phyloP scores from a whole-genome alignment of 495 filamentous ascomycete genomes.

The Trichoderma parareesei region DNA sequence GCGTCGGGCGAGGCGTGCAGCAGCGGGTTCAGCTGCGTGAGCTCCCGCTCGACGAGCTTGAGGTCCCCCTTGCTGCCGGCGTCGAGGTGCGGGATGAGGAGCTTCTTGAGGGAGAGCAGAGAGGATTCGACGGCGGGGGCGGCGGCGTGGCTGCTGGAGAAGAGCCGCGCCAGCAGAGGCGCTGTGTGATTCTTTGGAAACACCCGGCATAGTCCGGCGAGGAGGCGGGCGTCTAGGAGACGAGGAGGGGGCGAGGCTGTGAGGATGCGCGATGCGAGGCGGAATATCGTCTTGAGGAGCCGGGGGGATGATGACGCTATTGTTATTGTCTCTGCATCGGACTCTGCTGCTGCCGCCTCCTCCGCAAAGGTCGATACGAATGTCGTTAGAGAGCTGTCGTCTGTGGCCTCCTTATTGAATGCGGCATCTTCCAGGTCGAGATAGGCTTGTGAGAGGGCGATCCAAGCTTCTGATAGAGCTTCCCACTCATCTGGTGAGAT shows the following conservation, averaged over 20 bases:
- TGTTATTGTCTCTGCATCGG: conserved; percentile 21
- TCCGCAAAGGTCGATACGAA: conserved; percentile 58
- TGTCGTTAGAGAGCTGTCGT: conserved; percentile 45
- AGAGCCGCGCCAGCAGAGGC: conserved; percentile 23
- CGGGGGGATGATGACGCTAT: conserved; percentile 16
- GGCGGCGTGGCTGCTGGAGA: conserved; percentile 17
- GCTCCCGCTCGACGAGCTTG: conserved; percentile 32
- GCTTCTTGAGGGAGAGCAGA: conserved; percentile 33
- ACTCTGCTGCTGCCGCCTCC: conserved; percentile 40
- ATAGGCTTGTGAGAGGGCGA: conserved; percentile 52
- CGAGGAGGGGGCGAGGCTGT: conserved; percentile 34
- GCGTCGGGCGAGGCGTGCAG: conserved; percentile 44
- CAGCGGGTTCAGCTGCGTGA: conserved; percentile 42
- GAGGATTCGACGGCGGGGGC: conserved; percentile 3
- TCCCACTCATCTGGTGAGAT: conserved; percentile 68
- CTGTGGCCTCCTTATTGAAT: conserved; percentile 39
- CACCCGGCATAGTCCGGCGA: conserved; percentile 46
- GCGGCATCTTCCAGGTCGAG: conserved; percentile 47
- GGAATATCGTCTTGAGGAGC: conserved; percentile 55
- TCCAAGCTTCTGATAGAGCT: conserved; percentile 70
- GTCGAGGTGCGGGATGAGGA: conserved; percentile 43
- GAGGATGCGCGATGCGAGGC: conserved; percentile 45
- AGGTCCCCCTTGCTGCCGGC: conserved; percentile 40
- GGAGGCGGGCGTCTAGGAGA: conserved; percentile 48
- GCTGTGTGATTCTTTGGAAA: conserved; percentile 44